Evolutionary conservation across 192 early-diverging fungal genomes (phyloP).

Genomic region (Rhizophlyctis rosea): DNA sequence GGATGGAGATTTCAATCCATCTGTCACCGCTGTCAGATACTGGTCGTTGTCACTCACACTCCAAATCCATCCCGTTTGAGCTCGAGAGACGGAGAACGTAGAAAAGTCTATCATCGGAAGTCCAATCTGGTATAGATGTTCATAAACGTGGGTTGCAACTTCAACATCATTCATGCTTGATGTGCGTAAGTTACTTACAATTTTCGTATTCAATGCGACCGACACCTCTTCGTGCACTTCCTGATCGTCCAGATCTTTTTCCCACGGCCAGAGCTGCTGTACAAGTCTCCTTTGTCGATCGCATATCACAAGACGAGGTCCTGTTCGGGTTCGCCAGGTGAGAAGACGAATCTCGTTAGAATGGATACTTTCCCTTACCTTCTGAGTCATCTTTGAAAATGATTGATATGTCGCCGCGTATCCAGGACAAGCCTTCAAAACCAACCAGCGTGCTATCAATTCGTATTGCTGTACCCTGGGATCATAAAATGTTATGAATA

Average conservation of each 20-base stretch:
- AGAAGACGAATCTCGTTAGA: background rate
- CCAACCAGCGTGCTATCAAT: conserved; percentile 57
- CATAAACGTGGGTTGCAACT: background rate
- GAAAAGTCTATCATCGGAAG: conserved; percentile 41
- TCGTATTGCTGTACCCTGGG: conserved; percentile 34
- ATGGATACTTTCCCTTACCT: background rate
- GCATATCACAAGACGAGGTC: conserved; percentile 33
- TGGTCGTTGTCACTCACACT: too few relatives aligned
- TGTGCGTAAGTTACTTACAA: conserved; percentile 23
- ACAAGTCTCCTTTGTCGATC: conserved; percentile 45
- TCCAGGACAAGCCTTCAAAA: conserved; percentile 48
- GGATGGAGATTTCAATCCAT: too few relatives aligned
- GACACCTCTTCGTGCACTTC: conserved; percentile 47
- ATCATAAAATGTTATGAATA: background rate
- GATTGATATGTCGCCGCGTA: conserved; percentile 49
- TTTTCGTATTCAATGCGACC: conserved; percentile 42
- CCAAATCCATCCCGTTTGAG: conserved; percentile 46
- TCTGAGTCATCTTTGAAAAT: conserved; percentile 34
- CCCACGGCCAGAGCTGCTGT: conserved; percentile 45
- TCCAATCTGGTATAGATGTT: conserved; percentile 21
- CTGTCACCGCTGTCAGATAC: too few relatives aligned
- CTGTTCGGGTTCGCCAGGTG: conserved; percentile 8
- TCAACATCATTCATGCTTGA: background rate
- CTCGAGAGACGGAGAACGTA: conserved; percentile 26
- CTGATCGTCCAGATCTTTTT: conserved; percentile 34